Evolutionary conservation across 208 protist species (phyloP).

Genomic region (Crithidia expoeki): DNA sequence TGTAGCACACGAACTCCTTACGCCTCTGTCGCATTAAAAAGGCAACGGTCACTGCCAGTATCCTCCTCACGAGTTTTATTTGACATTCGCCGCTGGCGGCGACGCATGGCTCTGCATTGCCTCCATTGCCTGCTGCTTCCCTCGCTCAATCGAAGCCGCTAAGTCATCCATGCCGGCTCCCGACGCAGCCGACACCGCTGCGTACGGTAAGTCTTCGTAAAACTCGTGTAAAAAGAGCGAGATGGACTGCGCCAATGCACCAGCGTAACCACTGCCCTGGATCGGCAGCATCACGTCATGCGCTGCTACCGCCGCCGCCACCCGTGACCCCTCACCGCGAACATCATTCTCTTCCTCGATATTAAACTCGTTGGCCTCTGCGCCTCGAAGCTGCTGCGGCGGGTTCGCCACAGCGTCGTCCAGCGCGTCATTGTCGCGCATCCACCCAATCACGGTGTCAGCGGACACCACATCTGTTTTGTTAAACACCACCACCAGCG

Average conservation of each 20-base stretch:
- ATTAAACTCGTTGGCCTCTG: not conserved
- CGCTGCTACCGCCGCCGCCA: constrained; percentile 19
- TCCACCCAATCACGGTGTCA: constrained; percentile 91
- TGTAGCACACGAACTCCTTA: no score
- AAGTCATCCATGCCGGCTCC: constrained; percentile 92
- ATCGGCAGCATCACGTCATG: constrained; percentile 8
- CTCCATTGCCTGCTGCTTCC: constrained; percentile 75
- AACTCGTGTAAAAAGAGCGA: constrained; percentile 98
- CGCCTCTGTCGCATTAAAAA: no score
- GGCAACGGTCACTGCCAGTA: no score
- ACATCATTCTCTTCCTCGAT: constrained; percentile 12
- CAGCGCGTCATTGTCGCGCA: constrained; percentile 94
- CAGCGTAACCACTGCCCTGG: constrained; percentile 76
- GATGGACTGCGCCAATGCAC: constrained; percentile 93
- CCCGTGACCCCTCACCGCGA: constrained; percentile 23
- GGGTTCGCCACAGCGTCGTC: constrained; percentile 71
- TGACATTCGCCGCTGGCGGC: not conserved
- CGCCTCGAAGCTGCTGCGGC: not conserved
- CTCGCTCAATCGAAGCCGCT: constrained; percentile 70
- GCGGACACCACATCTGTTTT: constrained; percentile 95
- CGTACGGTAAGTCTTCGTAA: constrained; percentile 91
- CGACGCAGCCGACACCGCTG: constrained; percentile 94
- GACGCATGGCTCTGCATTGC: constrained; percentile 27
- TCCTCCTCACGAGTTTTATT: no score
- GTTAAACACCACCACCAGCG: constrained; percentile 98